Conservation (phyloP, 768 basidiomycete species). For the Pleurotus sapidus region DNA sequence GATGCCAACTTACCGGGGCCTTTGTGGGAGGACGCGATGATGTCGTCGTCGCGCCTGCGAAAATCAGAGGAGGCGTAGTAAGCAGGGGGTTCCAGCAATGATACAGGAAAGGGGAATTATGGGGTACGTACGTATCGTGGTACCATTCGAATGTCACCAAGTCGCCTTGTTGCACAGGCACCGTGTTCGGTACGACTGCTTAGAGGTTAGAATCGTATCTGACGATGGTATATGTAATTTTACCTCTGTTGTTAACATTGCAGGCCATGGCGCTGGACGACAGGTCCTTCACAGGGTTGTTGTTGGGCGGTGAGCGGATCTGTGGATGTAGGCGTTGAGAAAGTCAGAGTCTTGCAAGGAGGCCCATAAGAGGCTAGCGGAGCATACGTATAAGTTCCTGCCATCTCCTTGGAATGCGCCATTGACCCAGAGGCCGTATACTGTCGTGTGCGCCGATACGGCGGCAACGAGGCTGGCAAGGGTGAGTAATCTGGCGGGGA, state of each 20-base stretch:
- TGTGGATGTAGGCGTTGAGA: constrained; percentile 8
- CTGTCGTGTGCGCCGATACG: constrained; percentile 27
- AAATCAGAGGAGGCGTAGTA: background rate
- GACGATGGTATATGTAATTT: too few relatives aligned
- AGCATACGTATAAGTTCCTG: constrained; percentile 22
- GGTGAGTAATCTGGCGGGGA: background rate
- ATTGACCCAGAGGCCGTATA: constrained; percentile 36
- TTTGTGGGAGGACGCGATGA: constrained; percentile 31
- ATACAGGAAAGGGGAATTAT: background rate
- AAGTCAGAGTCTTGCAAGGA: too few relatives aligned
- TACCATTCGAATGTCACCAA: constrained; percentile 33
- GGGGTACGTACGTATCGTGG: constrained; percentile 23
- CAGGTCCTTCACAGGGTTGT: constrained; percentile 33
- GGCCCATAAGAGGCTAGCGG: too few relatives aligned
- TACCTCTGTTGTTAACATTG: constrained; percentile 31
- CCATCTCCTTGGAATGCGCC: constrained; percentile 33
- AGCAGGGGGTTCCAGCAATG: background rate
- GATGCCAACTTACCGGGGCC: constrained; percentile 24
- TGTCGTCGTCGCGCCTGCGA: constrained; percentile 31
- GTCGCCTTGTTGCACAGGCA: constrained; percentile 28
- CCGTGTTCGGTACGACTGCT: constrained; percentile 23
- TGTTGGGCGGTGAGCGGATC: constrained; percentile 35
- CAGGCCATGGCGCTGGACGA: constrained; percentile 26
- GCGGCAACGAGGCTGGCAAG: constrained; percentile 15
- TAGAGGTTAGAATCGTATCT: too few relatives aligned